A percentile compares a stretch with the other conserved stretches of the same genome.
Conservation (phyloP, 2,329 filamentous ascomycete species). For the Cadophora malorum region DNA sequence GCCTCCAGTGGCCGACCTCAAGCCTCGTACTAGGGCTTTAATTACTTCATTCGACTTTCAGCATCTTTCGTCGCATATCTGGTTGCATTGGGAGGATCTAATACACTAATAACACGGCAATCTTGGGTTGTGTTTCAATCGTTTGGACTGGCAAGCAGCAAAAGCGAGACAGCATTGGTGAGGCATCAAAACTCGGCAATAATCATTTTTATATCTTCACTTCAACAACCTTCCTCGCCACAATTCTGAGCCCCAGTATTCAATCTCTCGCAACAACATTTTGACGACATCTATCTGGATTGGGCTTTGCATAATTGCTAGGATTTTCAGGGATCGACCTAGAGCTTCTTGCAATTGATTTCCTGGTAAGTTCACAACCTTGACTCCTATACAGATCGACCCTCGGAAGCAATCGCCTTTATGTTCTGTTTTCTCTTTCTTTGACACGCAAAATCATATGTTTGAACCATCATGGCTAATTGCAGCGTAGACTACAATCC, state of each 20-base stretch:
- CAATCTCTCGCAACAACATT: background rate
- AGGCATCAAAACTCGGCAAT: constrained; percentile 14
- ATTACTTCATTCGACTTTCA: constrained; percentile 11
- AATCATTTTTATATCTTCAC: constrained; percentile 14
- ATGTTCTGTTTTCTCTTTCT: background rate
- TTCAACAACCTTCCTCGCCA: background rate
- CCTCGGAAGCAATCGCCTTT: background rate
- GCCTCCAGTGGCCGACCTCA: constrained; percentile 14
- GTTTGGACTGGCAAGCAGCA: background rate
- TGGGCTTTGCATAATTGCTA: background rate
- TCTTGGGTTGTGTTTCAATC: background rate
- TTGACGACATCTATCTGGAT: too few species aligned
- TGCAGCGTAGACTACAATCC: background rate
- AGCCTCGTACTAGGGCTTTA: constrained; percentile 11
- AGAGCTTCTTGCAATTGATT: background rate
- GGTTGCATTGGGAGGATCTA: constrained; percentile 12
- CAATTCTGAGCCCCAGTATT: background rate
- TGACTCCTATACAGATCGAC: background rate
- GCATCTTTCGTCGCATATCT: constrained; percentile 6
- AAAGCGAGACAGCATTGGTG: constrained; percentile 9
- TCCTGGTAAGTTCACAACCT: constrained; percentile 10
- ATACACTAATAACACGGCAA: constrained; percentile 18
- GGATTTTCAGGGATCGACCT: background rate
- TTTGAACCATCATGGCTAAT: constrained; percentile 8
- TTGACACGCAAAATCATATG: background rate